Evolutionary conservation across 225 moss, liverwort and hornwort species (phyloP), one percentile per base, ranked within the genome.

Genomic region (Ulota crispa): DNA sequence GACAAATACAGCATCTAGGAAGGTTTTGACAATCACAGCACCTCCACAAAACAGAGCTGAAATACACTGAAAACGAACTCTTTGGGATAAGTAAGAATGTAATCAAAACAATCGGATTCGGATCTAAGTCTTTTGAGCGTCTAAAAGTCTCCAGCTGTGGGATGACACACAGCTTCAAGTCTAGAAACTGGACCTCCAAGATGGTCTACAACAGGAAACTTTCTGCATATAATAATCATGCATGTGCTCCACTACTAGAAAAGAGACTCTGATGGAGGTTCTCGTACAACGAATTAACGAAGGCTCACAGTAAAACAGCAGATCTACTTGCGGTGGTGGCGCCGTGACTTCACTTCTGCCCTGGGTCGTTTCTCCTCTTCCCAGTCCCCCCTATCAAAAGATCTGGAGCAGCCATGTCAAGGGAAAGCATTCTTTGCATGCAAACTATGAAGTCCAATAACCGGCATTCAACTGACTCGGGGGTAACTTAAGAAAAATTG

Each of bases 351-450:
- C 78, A 92, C 79, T 77, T 97, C 96, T 74, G 89, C 93, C 82
- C 96, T 86, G 41, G 91, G 93, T 57, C 95, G 89, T 81, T 97
- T 95, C 70, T 97, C 96, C 65, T 95, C 95, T 78, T 97, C 96
- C 95, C 95, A 95, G 20, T 97, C 96, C 72, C 92, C 96, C 73
- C 96, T 89, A 61, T 97, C 96, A 84, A 95, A 92, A 36, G 92
- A 71, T 86, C 96, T 96, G 82, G 85, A 43, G 73, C 76, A 28
- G 55, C 70, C 67, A 81, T 78, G 95, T 96, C 86, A 96, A 96
- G 96, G 96, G 82, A 62, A 86, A 53, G 78, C 34, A 65, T n/a
- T 6, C 9, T 9, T 39, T 39, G 24, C 61, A 65, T 41, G 73
- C 68, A 70, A 68, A 36, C 43, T 32, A 42, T 24, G 34, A 53